A percentile compares a stretch with the other conserved stretches of the same genome.
Evolutionary conservation across 371 early-diverging fungal genomes (phyloP).

Genomic region (Amoeboaphelidium protococcarum): DNA sequence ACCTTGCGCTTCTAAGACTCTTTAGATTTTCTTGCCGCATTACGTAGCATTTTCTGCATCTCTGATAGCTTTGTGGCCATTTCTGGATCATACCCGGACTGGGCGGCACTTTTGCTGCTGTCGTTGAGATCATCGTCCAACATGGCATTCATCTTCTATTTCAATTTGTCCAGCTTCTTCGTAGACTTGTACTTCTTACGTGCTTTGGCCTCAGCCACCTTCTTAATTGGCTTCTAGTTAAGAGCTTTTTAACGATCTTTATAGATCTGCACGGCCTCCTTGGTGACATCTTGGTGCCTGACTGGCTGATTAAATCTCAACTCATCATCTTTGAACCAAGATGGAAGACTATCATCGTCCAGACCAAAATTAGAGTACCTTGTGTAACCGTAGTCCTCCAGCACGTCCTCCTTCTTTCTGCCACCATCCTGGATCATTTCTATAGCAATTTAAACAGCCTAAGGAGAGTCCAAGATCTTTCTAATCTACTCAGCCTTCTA

Average conservation of each 20-base stretch:
- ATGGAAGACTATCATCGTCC: conserved; percentile 48
- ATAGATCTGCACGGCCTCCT: conserved; percentile 70
- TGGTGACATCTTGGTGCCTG: conserved; percentile 49
- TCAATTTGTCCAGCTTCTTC: conserved; percentile 41
- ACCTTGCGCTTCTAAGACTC: conserved; percentile 44
- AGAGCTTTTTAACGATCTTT: conserved; percentile 49
- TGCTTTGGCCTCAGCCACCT: conserved; percentile 93
- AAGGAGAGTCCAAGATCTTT: conserved; percentile 21
- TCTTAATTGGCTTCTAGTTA: conserved; percentile 89
- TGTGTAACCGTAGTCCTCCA: conserved; percentile 71
- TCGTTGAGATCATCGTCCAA: conserved; percentile 32
- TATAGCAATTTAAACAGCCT: conserved; percentile 65
- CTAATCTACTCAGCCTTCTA: conserved; percentile 10
- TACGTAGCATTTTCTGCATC: conserved; percentile 44
- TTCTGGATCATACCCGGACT: conserved; percentile 1
- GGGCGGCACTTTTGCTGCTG: conserved; percentile 25
- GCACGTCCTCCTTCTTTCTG: conserved; percentile 24
- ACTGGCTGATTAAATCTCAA: conserved; percentile 52
- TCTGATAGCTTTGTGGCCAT: conserved; percentile 48
- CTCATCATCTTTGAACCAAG: conserved; percentile 86
- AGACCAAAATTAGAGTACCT: conserved; percentile 57
- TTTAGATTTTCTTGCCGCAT: conserved; percentile 24
- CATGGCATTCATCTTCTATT: conserved; percentile 62
- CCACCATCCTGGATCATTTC: conserved; percentile 24
- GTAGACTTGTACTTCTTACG: conserved; percentile 53